Percentiles rank a stretch among this genome's conserved stretches.
phyloP scores from a whole-genome alignment of 2,329 filamentous ascomycete genomes.

The Alternaria brassicae region DNA sequence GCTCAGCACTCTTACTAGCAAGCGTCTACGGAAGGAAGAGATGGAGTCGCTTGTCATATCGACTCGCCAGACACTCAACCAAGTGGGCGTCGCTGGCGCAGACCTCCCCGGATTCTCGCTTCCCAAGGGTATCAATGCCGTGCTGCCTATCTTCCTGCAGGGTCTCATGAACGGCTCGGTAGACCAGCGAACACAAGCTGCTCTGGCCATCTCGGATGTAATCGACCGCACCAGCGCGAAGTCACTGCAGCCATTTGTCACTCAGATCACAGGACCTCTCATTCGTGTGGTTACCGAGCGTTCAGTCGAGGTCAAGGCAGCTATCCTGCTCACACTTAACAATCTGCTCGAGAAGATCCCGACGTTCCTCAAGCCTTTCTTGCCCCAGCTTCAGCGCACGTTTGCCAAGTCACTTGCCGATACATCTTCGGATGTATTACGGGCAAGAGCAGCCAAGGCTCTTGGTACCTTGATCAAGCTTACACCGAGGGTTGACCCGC shows the following conservation, averaged over 20 bases:
- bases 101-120: slow-evolving; percentile 86
- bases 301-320: slow-evolving; percentile 93
- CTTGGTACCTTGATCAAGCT: slow-evolving; percentile 94
- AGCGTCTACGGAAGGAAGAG: slow-evolving; percentile 91
- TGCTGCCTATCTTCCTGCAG: slow-evolving; percentile 95
- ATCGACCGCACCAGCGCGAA: slow-evolving; percentile 90
- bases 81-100: slow-evolving; percentile 85
- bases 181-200: slow-evolving; percentile 90
- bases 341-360: slow-evolving; percentile 97
- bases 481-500: slow-evolving; percentile 91
- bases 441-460: slow-evolving; percentile 89
- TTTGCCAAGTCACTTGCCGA: slow-evolving; percentile 97
- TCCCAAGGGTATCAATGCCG: slow-evolving; percentile 95
- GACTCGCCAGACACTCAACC: slow-evolving; percentile 83
- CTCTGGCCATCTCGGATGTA: slow-evolving; percentile 92
- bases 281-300: slow-evolving; percentile 98
- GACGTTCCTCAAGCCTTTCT: slow-evolving; percentile 90
- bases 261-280: slow-evolving; percentile 94
- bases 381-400: slow-evolving; percentile 94
- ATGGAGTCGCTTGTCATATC: slow-evolving; percentile 93
- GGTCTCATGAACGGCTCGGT: slow-evolving; percentile 95
- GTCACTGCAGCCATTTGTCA: slow-evolving; percentile 91
- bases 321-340: slow-evolving; percentile 92
- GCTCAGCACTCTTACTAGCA: slow-evolving; percentile 79
- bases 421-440: slow-evolving; percentile 84